Evolutionary conservation across 495 filamentous ascomycete genomes (phyloP).

Genomic region (Apodospora peruviana): DNA sequence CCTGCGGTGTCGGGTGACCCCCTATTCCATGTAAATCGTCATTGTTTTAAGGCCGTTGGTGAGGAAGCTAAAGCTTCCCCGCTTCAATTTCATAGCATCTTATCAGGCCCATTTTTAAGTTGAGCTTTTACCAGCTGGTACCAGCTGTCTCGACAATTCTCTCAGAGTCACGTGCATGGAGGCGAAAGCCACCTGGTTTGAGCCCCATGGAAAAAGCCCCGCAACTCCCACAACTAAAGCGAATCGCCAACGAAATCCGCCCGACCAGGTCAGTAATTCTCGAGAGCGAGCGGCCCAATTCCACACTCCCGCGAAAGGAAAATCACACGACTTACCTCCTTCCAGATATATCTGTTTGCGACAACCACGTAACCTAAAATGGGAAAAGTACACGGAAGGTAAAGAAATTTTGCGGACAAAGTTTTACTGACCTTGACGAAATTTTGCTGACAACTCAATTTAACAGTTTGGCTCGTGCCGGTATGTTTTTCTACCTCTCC

Average conservation of each 20-base stretch:
- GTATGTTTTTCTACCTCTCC: slow-evolving; percentile 17
- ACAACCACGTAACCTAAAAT: slow-evolving; percentile 25
- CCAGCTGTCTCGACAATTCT: neutral
- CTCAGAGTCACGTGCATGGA: neutral
- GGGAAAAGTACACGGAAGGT: slow-evolving; percentile 38
- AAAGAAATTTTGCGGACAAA: neutral
- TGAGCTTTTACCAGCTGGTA: neutral
- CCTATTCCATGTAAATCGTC: too few relatives aligned
- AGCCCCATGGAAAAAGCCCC: slow-evolving; percentile 24
- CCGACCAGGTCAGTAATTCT: slow-evolving; percentile 11
- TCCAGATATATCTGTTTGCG: slow-evolving; percentile 9
- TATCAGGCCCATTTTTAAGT: neutral
- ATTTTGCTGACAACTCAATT: slow-evolving; percentile 8
- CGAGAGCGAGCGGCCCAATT: slow-evolving; percentile 5
- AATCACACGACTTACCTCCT: slow-evolving; percentile 1
- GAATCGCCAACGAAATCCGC: slow-evolving; percentile 7
- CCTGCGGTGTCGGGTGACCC: too few relatives aligned
- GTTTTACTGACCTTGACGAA: neutral
- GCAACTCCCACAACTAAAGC: slow-evolving; percentile 16
- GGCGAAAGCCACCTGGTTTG: slow-evolving; percentile 4
- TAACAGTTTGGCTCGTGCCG: slow-evolving; percentile 31
- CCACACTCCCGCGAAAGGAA: slow-evolving; percentile 4
- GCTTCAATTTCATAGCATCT: too few relatives aligned
- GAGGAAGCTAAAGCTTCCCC: too few relatives aligned
- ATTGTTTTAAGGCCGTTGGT: too few relatives aligned